These are phyloP conservation scores for Glycine tomentella DNA, from an alignment of 306 rosid genomes.

Conservation along the genomic window DNA sequence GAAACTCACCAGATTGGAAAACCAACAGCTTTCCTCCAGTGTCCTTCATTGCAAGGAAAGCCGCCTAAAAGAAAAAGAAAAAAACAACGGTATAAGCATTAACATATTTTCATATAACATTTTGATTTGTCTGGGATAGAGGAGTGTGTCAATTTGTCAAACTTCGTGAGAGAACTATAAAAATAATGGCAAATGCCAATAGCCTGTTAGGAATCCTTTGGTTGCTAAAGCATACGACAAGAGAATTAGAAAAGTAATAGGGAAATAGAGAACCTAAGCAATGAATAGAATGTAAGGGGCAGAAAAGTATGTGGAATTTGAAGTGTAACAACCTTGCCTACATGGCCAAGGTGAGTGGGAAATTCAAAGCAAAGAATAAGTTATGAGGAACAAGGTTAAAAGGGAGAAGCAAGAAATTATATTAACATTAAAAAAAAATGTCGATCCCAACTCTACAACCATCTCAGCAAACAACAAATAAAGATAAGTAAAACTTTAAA, in stretches of 20 bases:
- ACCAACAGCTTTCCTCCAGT: slow-evolving; percentile 94
- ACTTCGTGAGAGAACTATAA: slow-evolving; percentile 10
- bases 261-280: slow-evolving; percentile 19
- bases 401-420: slow-evolving; percentile 1
- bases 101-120: slow-evolving; percentile 15
- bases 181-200: slow-evolving; percentile 22
- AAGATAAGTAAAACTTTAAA: slow-evolving; percentile 31
- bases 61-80: slow-evolving; percentile 65
- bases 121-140: background rate
- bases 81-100: slow-evolving; percentile 24
- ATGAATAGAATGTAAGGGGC: background rate
- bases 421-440: background rate
- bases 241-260: slow-evolving; percentile 10
- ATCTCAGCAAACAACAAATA: slow-evolving; percentile 35
- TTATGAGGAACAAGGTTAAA: background rate
- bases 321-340: slow-evolving; percentile 5
- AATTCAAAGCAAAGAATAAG: background rate
- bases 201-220: slow-evolving; percentile 10
- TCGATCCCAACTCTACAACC: slow-evolving; percentile 24
- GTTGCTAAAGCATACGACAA: slow-evolving; percentile 7
- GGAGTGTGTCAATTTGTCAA: slow-evolving; percentile 29
- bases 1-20: slow-evolving; percentile 93
- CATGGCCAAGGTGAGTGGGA: background rate
- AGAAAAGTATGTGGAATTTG: background rate
- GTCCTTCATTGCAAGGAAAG: slow-evolving; percentile 94